These are phyloP conservation scores for Camellia lanceoleosa DNA, from an alignment of 148 eudicot genomes.

Conservation along the genomic window DNA sequence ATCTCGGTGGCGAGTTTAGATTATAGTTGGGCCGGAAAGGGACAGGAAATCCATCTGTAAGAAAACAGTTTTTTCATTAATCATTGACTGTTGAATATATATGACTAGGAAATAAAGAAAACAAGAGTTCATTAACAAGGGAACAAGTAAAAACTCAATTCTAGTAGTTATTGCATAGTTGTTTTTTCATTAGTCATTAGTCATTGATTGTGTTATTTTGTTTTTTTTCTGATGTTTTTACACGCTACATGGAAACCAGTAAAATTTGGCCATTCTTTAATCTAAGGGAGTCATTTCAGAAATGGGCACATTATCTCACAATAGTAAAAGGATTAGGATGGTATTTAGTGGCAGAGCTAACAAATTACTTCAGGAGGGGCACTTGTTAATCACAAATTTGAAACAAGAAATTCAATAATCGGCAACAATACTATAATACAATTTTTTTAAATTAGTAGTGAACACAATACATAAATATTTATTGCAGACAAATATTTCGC, in stretches of 20 bases:
- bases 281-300: background rate
- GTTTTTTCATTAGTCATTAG: too few relatives aligned
- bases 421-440: too few relatives aligned
- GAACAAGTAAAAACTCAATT: background rate
- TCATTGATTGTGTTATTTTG: too few relatives aligned
- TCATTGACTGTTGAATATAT: background rate
- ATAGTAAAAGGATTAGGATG: background rate
- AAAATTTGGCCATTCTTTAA: background rate
- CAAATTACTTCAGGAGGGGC: too few relatives aligned
- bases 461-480: too few relatives aligned
- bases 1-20: constrained; percentile 32
- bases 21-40: constrained; percentile 25
- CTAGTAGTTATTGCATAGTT: too few relatives aligned
- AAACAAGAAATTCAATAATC: too few relatives aligned
- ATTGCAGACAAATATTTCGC: too few relatives aligned
- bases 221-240: background rate
- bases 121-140: background rate
- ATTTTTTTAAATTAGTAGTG: too few relatives aligned
- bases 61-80: constrained; percentile 3
- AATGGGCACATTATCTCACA: background rate
- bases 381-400: too few relatives aligned
- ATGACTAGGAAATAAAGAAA: background rate
- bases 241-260: background rate
- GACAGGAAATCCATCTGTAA: constrained; percentile 36
- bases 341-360: too few relatives aligned